Evolutionary conservation across 495 filamentous ascomycete genomes (phyloP).

Genomic region (Pseudevernia furfuracea): DNA sequence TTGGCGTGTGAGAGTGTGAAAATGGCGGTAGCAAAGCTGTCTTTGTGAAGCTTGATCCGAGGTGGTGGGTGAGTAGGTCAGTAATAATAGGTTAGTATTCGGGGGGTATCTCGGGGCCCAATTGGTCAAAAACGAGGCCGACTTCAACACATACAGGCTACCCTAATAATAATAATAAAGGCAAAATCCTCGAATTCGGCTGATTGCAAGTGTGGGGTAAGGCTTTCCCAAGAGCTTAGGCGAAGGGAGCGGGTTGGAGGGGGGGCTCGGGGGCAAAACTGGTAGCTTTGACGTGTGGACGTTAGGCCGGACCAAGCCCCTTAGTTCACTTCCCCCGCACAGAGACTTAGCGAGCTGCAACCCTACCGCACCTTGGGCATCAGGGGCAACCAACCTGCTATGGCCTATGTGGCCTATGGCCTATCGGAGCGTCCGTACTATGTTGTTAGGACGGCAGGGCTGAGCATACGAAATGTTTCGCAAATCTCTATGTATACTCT

Average conservation of each 20-base stretch:
- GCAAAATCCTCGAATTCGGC: background rate
- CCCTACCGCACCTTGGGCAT: background rate
- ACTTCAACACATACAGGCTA: constrained; percentile 8
- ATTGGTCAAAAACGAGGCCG: constrained; percentile 6
- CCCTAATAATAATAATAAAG: no score
- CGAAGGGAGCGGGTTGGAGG: background rate
- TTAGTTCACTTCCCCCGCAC: background rate
- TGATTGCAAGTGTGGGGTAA: constrained; percentile 13
- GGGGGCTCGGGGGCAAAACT: background rate
- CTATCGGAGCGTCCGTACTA: no score
- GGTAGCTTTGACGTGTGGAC: background rate
- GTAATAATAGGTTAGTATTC: background rate
- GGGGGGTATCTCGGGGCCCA: constrained; percentile 2
- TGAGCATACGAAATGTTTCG: no score
- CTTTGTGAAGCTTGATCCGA: background rate
- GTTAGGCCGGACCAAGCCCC: background rate
- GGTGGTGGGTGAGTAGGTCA: constrained; percentile 4
- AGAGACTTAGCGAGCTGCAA: constrained; percentile 5
- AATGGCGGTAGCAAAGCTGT: constrained; percentile 16
- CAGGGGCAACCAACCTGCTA: no score
- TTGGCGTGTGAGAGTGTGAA: constrained; percentile 1
- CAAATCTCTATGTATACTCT: no score
- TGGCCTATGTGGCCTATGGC: no score
- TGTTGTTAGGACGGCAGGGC: no score
- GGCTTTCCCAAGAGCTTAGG: background rate